Evolutionary conservation across 1,284 basidiomycete genomes (phyloP).

Genomic region (Agaricales sp.): DNA sequence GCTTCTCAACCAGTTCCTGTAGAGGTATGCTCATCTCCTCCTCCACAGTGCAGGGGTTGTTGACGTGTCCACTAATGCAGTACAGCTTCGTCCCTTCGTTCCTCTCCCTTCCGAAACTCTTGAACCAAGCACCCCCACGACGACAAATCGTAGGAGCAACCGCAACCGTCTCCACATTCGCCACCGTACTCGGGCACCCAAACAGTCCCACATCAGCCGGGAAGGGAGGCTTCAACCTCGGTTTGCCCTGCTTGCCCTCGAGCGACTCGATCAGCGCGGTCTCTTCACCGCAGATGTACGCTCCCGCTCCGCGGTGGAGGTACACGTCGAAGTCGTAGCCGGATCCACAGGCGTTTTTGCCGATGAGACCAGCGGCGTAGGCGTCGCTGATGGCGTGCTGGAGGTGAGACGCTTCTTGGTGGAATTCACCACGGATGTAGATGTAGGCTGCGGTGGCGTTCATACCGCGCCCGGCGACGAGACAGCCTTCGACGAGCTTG

Average conservation of each 20-base stretch:
- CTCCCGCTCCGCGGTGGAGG: slow-evolving; percentile 93
- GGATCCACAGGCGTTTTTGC: slow-evolving; percentile 86
- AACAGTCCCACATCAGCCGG: slow-evolving; percentile 97
- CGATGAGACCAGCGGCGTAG: slow-evolving; percentile 87
- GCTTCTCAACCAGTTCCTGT: slow-evolving; percentile 90
- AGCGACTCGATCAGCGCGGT: slow-evolving; percentile 95
- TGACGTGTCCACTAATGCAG: slow-evolving; percentile 95
- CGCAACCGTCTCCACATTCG: slow-evolving; percentile 97
- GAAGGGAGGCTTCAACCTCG: slow-evolving; percentile 98
- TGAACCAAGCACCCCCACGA: slow-evolving; percentile 90
- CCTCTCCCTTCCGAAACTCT: slow-evolving; percentile 83
- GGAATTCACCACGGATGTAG: slow-evolving; percentile 98
- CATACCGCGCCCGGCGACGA: slow-evolving; percentile 96
- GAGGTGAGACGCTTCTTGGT: slow-evolving; percentile 88
- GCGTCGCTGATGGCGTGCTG: slow-evolving; percentile 95
- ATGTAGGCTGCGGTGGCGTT: slow-evolving; percentile 98
- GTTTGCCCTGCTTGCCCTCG: slow-evolving; percentile 98
- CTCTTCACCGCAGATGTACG: slow-evolving; percentile 98
- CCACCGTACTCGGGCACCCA: slow-evolving; percentile 94
- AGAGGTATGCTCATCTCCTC: slow-evolving; percentile 99
- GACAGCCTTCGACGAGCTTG: slow-evolving; percentile 96
- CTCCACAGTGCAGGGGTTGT: slow-evolving; percentile 96
- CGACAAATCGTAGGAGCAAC: slow-evolving; percentile 96
- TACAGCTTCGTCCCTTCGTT: slow-evolving; percentile 96
- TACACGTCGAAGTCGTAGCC: slow-evolving; percentile 97